Evolutionary conservation across 495 filamentous ascomycete species (phyloP).

Genomic region (Sporormia fimetaria): DNA sequence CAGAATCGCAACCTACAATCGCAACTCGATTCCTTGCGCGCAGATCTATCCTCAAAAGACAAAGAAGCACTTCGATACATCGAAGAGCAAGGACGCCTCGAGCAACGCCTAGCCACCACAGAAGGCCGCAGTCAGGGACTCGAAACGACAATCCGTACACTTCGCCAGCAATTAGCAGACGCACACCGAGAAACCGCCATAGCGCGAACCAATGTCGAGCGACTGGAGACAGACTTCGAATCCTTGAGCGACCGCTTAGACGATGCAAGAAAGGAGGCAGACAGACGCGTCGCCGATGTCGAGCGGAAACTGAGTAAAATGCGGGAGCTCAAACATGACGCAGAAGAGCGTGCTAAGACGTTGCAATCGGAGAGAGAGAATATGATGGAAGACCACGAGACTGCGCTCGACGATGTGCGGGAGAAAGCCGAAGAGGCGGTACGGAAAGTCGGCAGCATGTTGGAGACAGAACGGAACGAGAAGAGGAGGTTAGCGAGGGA

Average conservation of each 20-base stretch:
- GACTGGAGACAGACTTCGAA: constrained; percentile 11
- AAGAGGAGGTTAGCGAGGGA: constrained; percentile 16
- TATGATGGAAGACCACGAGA: constrained; percentile 5
- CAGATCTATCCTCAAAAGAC: constrained; percentile 13
- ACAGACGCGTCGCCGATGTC: constrained; percentile 7
- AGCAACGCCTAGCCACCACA: constrained; percentile 9
- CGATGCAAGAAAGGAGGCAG: constrained; percentile 14
- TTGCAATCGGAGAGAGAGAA: constrained; percentile 7
- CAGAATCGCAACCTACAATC: constrained; percentile 11
- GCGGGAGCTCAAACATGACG: constrained; percentile 12
- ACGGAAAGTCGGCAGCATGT: constrained; percentile 8
- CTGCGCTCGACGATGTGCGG: constrained; percentile 8
- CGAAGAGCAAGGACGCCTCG: constrained; percentile 16
- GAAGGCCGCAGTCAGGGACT: constrained; percentile 14
- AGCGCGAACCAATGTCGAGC: constrained; percentile 8
- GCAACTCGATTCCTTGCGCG: constrained; percentile 9
- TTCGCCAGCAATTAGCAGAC: constrained; percentile 20
- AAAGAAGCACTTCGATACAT: constrained; percentile 15
- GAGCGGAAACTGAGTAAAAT: constrained; percentile 16
- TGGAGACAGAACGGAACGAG: constrained; percentile 10
- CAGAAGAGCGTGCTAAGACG: constrained; percentile 6
- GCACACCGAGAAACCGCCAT: constrained; percentile 8
- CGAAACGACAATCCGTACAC: constrained; percentile 11
- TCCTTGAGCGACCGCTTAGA: constrained; percentile 8
- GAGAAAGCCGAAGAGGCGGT: constrained; percentile 14